These are phyloP conservation scores for Domatiomyces globalis DNA, from an alignment of 2,329 filamentous ascomycete species.

Conservation along the genomic window DNA sequence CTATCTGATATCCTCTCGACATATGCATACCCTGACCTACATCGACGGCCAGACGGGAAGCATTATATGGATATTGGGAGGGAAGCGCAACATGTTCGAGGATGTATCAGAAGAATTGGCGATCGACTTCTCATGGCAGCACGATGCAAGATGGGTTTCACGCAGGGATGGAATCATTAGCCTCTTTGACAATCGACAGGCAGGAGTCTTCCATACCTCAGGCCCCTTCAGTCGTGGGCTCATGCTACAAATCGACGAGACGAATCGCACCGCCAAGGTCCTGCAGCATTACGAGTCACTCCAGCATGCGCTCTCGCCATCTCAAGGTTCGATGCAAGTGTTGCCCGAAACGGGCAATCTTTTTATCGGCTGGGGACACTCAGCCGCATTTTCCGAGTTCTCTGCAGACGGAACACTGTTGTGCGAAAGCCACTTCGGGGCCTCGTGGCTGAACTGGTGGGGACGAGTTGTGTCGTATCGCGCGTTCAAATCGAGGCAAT, in stretches of 20 bases:
- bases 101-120: slow-evolving; percentile 30
- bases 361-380: slow-evolving; percentile 38
- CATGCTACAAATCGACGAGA: slow-evolving; percentile 27
- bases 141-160: slow-evolving; percentile 34
- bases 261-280: slow-evolving; percentile 31
- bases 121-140: slow-evolving; percentile 38
- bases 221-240: slow-evolving; percentile 31
- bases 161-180: slow-evolving; percentile 22
- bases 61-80: slow-evolving; percentile 39
- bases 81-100: slow-evolving; percentile 30
- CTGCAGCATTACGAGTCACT: slow-evolving; percentile 28
- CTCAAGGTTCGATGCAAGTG: slow-evolving; percentile 31
- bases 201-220: slow-evolving; percentile 12
- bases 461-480: slow-evolving; percentile 39
- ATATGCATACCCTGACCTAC: slow-evolving; percentile 29
- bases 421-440: slow-evolving; percentile 39
- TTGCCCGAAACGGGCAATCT: slow-evolving; percentile 28
- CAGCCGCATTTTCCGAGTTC: slow-evolving; percentile 38
- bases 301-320: slow-evolving; percentile 24
- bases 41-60: slow-evolving; percentile 27
- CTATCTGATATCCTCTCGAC: slow-evolving; percentile 32
- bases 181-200: slow-evolving; percentile 28
- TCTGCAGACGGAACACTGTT: slow-evolving; percentile 25
- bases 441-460: slow-evolving; percentile 23
- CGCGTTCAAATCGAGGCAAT: slow-evolving; percentile 35